These are phyloP conservation scores for Capsella rubella DNA, from an alignment of 441 rosid genomes.

Conservation along the genomic window DNA sequence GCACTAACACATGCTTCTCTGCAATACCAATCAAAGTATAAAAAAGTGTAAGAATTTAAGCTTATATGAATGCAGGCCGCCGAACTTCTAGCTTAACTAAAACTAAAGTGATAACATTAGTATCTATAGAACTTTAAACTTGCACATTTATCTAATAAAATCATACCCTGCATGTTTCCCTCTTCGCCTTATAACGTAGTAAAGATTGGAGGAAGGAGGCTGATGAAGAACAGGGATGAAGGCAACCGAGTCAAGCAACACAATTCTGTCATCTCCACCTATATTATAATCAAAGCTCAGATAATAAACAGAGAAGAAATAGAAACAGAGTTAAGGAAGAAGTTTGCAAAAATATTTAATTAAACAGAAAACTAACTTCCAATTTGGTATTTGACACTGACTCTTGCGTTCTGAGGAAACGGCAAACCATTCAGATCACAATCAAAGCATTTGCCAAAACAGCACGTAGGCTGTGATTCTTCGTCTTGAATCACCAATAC, in stretches of 20 bases:
- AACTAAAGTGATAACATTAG: slow-evolving; percentile 1
- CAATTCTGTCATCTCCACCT: slow-evolving; percentile 5
- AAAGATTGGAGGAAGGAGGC: slow-evolving; percentile 67
- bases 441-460: slow-evolving; percentile 52
- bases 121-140: neutral
- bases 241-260: slow-evolving; percentile 40
- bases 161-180: slow-evolving; percentile 63
- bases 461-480: slow-evolving; percentile 56
- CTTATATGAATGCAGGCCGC: too few relatives aligned
- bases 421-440: slow-evolving; percentile 50
- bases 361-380: slow-evolving; percentile 26
- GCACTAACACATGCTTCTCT: slow-evolving; percentile 57
- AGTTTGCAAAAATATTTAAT: neutral
- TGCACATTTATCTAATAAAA: neutral
- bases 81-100: neutral
- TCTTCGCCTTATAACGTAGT: slow-evolving; percentile 54
- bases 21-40: slow-evolving; percentile 13
- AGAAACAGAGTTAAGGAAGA: slow-evolving; percentile 15
- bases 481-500: slow-evolving; percentile 64
- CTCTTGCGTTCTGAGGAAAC: slow-evolving; percentile 59
- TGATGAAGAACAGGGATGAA: slow-evolving; percentile 66
- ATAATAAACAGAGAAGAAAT: slow-evolving; percentile 16
- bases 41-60: neutral
- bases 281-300: neutral
- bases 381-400: slow-evolving; percentile 35